phyloP scores from a whole-genome alignment of 192 early-diverging fungal genomes.

The Piromyces sp. region DNA sequence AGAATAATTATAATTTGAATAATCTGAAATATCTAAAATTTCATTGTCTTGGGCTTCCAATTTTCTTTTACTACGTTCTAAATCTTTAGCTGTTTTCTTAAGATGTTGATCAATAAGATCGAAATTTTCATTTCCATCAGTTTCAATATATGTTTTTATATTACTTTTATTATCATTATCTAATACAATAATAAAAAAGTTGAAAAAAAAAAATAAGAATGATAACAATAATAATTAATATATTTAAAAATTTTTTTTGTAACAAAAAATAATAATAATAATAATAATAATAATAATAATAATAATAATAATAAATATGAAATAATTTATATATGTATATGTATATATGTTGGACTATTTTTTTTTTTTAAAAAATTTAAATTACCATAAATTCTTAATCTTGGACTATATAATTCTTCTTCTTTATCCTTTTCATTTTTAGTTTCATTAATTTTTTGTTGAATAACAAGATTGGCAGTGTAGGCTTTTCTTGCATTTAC shows the following conservation, averaged over 20 bases:
- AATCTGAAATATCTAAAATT: background rate
- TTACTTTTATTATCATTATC: background rate
- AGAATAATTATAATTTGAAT: background rate
- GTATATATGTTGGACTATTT: no score
- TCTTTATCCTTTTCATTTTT: background rate
- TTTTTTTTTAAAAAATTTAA: no score
- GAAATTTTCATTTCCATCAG: background rate
- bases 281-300: background rate
- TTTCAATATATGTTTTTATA: background rate
- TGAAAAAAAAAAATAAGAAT: no score
- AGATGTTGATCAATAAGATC: background rate
- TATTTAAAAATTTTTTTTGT: no score
- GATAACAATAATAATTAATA: background rate
- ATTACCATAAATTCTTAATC: background rate
- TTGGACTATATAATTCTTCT: background rate
- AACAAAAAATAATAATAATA: no score
- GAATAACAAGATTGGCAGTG: background rate
- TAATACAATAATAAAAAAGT: no score
- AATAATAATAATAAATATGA: no score
- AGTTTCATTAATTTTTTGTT: background rate
- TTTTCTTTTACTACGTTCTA: background rate
- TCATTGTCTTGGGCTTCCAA: background rate
- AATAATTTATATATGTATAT: no score
- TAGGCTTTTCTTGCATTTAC: background rate
- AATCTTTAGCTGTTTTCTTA: background rate